Base-by-base conservation (phyloP, 306 rosid genomes). In the Trifolium repens region DNA sequence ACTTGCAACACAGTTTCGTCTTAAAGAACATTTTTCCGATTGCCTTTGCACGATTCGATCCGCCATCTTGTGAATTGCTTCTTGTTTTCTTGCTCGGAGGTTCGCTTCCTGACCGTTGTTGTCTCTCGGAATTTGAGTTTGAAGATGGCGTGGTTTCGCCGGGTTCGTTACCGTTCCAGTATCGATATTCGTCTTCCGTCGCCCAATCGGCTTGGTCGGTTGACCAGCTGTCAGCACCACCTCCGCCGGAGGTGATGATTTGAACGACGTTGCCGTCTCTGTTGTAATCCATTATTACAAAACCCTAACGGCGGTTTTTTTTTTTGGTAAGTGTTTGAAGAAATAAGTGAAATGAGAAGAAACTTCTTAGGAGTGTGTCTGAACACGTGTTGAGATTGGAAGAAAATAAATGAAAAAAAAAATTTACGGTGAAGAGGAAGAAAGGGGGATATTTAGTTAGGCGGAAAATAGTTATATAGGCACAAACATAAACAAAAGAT, bases 1-100 rank as follows among this genome's bases (percentile, higher is more conserved):
- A 96, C 85, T 96, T 96, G 87, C 99, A 96, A 77, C 99, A 96
- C 1, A 96, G 92, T 44, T 96, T 96, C 37, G 99, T 96, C 87
- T 96, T 96, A 92, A 96, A 96, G 59, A 96, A 96, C 99, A 96
- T 96, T 63, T 96, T 96, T 37, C 99, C 99, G 0, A 96, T 92
- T 24, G 97, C 97, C 77, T 90, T 96, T 0, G 97, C 87, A 62
- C 73, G 61, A 44, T 12, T 73, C 27, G 78, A 58, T 9, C 73
- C 73, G 0, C 67, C 90, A 24, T 89, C 97, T 73, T 90, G 98
- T 2, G 99, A 89, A 63, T 14, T 26, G 16, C 35, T 87, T 77
- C 93, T 83, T 0, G 98, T 70, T 73, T 91, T 96, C 90, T 96
- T 96, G 47, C 72, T 87, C 7, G 97, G 96, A 6, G 97, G 97